Evolutionary conservation across 768 basidiomycete genomes (phyloP).

Genomic region (Tulasnella sp.): DNA sequence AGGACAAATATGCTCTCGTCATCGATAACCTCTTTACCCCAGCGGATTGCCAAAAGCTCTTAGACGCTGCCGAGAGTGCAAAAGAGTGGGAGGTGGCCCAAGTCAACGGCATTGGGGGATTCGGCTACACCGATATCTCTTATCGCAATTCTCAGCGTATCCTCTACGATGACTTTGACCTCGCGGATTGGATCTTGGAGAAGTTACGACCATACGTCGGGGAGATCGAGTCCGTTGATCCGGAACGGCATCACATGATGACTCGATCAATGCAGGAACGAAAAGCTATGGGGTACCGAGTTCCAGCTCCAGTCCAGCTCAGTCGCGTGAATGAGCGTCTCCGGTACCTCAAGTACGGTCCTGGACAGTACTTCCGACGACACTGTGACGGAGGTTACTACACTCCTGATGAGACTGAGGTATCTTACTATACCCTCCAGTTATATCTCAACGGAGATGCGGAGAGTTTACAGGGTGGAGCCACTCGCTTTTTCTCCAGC

Average conservation of each 20-base stretch:
- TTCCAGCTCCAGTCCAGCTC: slow-evolving; percentile 2
- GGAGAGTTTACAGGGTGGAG: slow-evolving; percentile 15
- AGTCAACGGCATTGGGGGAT: background rate
- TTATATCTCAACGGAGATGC: slow-evolving; percentile 16
- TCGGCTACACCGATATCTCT: background rate
- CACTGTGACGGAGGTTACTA: slow-evolving; percentile 14
- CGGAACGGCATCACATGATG: background rate
- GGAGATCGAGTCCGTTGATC: slow-evolving; percentile 1
- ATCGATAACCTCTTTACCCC: slow-evolving; percentile 17
- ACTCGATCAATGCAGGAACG: background rate
- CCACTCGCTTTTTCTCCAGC: slow-evolving; percentile 6
- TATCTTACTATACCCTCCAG: slow-evolving; percentile 19
- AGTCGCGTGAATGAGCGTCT: slow-evolving; percentile 12
- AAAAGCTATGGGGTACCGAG: background rate
- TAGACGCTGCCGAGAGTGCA: slow-evolving; percentile 7
- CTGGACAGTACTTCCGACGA: slow-evolving; percentile 17
- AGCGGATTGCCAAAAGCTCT: slow-evolving; percentile 13
- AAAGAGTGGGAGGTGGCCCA: slow-evolving; percentile 8
- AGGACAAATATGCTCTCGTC: slow-evolving; percentile 12
- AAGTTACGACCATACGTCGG: slow-evolving; percentile 13
- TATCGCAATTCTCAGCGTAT: slow-evolving; percentile 18
- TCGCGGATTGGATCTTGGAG: slow-evolving; percentile 16
- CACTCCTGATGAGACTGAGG: slow-evolving; percentile 12
- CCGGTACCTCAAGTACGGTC: slow-evolving; percentile 16
- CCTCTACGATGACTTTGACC: slow-evolving; percentile 15